Evolutionary conservation across 1,284 basidiomycete genomes (phyloP).

Genomic region (Rhodotorula sp.): DNA sequence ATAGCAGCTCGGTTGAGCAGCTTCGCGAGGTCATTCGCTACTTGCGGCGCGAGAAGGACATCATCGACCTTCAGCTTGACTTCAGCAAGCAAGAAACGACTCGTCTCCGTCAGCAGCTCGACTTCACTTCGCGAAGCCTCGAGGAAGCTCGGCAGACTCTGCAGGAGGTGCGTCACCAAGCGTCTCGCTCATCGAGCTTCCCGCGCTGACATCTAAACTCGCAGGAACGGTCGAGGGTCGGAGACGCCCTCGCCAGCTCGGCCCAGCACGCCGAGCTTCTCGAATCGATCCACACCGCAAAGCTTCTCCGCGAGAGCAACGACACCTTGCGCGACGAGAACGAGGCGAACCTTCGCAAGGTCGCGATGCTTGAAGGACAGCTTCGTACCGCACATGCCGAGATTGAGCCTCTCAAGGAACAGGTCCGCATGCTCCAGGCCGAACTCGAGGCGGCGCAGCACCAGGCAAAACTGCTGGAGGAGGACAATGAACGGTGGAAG

Average conservation of each 20-base stretch:
- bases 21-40: conserved; percentile 77
- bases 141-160: conserved; percentile 61
- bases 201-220: neutral
- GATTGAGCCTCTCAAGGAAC: conserved; percentile 72
- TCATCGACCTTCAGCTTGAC: conserved; percentile 80
- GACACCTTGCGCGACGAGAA: conserved; percentile 74
- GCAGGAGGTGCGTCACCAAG: conserved; percentile 32
- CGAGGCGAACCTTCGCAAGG: conserved; percentile 64
- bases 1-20: conserved; percentile 46
- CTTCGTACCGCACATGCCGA: conserved; percentile 59
- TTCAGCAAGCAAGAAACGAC: conserved; percentile 78
- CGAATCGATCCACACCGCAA: conserved; percentile 82
- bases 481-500: conserved; percentile 79
- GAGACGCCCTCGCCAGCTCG: conserved; percentile 64
- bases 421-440: conserved; percentile 64
- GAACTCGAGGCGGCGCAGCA: conserved; percentile 69
- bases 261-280: conserved; percentile 79
- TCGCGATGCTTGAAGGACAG: conserved; percentile 63
- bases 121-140: conserved; percentile 66
- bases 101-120: conserved; percentile 71
- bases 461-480: conserved; percentile 70
- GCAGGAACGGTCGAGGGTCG: conserved; percentile 73
- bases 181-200: neutral
- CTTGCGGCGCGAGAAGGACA: conserved; percentile 83
- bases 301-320: conserved; percentile 83